A percentile compares a stretch with the other conserved stretches of the same genome.
Evolutionary conservation across 495 filamentous ascomycete genomes (phyloP).

Genomic region (Hypoxylon subgilvum): DNA sequence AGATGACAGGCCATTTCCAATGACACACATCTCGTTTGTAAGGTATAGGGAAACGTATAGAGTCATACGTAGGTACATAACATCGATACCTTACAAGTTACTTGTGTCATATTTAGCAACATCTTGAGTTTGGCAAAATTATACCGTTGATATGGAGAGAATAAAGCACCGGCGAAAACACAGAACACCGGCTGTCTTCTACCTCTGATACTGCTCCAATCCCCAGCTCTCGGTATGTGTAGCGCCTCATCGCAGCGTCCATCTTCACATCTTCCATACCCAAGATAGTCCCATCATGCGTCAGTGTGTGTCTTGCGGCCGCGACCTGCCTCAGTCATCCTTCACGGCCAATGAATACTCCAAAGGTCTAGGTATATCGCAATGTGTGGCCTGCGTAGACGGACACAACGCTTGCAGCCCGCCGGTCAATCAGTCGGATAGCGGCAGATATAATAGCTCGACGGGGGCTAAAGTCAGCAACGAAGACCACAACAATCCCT

Average conservation of each 20-base stretch:
- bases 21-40: no score
- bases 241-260: not conserved
- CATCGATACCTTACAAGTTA: no score
- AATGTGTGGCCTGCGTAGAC: constrained; percentile 40
- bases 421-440: constrained; percentile 20
- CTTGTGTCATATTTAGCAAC: no score
- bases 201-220: no score
- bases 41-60: no score
- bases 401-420: constrained; percentile 21
- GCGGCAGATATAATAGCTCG: constrained; percentile 39
- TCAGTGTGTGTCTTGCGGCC: constrained; percentile 27
- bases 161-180: no score
- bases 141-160: no score
- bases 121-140: no score
- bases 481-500: constrained; percentile 25
- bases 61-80: no score
- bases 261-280: not conserved
- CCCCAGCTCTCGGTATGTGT: not conserved
- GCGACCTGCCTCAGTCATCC: constrained; percentile 33
- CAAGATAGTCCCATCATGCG: constrained; percentile 13
- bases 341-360: constrained; percentile 38
- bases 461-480: not conserved
- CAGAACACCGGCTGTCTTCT: no score
- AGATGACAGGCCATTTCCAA: no score
- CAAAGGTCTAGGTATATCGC: constrained; percentile 32